Conservation (phyloP, 129 eudicot species). For the Kitagawia praeruptora region DNA sequence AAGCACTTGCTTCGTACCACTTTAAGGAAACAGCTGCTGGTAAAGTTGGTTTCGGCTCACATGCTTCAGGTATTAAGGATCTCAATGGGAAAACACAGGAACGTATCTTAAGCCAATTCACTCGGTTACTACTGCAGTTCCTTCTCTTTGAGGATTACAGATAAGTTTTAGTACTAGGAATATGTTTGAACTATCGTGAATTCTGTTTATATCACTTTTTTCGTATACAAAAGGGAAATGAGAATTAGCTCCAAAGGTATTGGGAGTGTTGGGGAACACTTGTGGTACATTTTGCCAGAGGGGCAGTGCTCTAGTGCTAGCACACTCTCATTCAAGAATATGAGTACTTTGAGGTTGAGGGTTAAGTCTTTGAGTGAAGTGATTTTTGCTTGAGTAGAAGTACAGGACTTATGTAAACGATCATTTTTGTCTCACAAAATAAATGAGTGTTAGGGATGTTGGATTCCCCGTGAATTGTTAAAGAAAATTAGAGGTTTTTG, state of each 20-base stretch:
- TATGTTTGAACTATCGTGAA: neutral
- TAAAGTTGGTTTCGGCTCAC: slow-evolving; percentile 70
- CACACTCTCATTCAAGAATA: neutral
- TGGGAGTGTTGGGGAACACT: neutral
- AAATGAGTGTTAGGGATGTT: no score
- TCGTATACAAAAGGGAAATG: neutral
- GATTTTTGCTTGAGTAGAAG: no score
- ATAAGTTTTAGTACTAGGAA: slow-evolving; percentile 19
- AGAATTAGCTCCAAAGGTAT: neutral
- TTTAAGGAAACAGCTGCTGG: slow-evolving; percentile 60
- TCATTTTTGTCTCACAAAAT: no score
- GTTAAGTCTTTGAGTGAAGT: no score
- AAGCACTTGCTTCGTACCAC: slow-evolving; percentile 83
- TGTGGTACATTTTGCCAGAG: neutral
- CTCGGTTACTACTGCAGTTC: slow-evolving; percentile 63
- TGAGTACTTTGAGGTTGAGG: no score
- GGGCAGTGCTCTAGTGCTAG: neutral
- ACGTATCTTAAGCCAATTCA: slow-evolving; percentile 67
- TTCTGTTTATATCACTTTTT: neutral
- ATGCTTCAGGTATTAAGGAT: slow-evolving; percentile 50
- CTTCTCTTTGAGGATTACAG: slow-evolving; percentile 92
- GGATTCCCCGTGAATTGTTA: no score
- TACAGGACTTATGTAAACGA: no score
- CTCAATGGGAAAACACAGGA: slow-evolving; percentile 57
- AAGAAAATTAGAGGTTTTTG: no score